phyloP scores from a whole-genome alignment of 1,139 yeast species.

The Saccharomyces hybrid region DNA sequence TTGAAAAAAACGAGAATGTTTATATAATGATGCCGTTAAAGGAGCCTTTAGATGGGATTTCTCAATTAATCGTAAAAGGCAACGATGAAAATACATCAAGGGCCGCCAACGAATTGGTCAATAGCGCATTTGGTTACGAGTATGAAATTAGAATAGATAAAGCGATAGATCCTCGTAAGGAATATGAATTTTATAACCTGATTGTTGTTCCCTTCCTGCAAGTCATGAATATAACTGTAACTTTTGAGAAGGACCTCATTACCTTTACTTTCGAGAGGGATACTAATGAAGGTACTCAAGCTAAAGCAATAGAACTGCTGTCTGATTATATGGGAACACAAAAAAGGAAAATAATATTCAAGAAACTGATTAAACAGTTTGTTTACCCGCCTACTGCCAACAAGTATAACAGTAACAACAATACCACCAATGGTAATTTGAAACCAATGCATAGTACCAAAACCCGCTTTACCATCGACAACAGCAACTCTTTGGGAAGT shows the following conservation, averaged over 20 bases:
- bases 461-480: neutral
- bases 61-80: slow-evolving; percentile 21
- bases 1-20: slow-evolving; percentile 59
- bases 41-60: slow-evolving; percentile 29
- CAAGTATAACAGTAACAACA: neutral
- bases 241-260: slow-evolving; percentile 9
- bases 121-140: slow-evolving; percentile 17
- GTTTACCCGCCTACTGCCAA: neutral
- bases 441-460: neutral
- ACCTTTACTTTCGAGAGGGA: slow-evolving; percentile 15
- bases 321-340: slow-evolving; percentile 9
- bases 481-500: neutral
- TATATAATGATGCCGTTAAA: slow-evolving; percentile 57
- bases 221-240: slow-evolving; percentile 14
- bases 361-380: neutral
- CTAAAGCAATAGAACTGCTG: slow-evolving; percentile 12
- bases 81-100: slow-evolving; percentile 16
- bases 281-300: slow-evolving; percentile 6
- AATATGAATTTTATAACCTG: slow-evolving; percentile 11
- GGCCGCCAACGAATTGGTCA: slow-evolving; percentile 21
- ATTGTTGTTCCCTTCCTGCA: slow-evolving; percentile 15
- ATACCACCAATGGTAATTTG: neutral
- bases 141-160: slow-evolving; percentile 12
- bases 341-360: neutral
- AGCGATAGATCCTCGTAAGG: slow-evolving; percentile 6